A percentile compares a stretch with the other conserved stretches of the same genome.
These are phyloP conservation scores for Serendipita indica DNA, from an alignment of 768 basidiomycete genomes.

Conservation along the genomic window DNA sequence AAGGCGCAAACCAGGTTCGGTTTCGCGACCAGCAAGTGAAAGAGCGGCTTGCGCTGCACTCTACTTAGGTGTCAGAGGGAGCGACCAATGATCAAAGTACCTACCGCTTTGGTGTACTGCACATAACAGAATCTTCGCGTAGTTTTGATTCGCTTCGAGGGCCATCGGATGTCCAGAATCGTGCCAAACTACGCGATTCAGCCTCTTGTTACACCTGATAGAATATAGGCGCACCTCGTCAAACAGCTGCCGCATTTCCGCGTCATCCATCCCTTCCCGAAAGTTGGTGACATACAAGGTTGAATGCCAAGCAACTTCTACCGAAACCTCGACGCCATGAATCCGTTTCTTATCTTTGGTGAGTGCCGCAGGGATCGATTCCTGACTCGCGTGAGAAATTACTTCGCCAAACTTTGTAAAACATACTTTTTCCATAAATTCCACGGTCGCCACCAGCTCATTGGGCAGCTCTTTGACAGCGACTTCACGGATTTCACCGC, in stretches of 20 bases:
- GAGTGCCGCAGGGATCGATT: conserved; percentile 68
- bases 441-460: conserved; percentile 66
- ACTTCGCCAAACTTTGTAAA: background rate
- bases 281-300: conserved; percentile 96
- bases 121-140: conserved; percentile 89
- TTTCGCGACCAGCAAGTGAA: conserved; percentile 61
- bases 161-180: conserved; percentile 93
- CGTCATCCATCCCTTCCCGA: conserved; percentile 70
- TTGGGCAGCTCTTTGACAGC: conserved; percentile 52
- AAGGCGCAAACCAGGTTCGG: conserved; percentile 51
- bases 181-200: conserved; percentile 53
- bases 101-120: conserved; percentile 72
- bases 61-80: conserved; percentile 25
- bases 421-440: conserved; percentile 57
- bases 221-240: conserved; percentile 38
- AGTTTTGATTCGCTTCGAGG: conserved; percentile 89
- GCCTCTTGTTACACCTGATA: background rate
- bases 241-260: conserved; percentile 59
- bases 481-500: conserved; percentile 72
- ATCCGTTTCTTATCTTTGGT: conserved; percentile 92
- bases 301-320: conserved; percentile 85
- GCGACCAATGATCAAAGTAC: conserved; percentile 19
- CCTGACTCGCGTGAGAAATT: conserved; percentile 29
- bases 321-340: conserved; percentile 56
- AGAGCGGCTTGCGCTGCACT: conserved; percentile 49